Evolutionary conservation across 164 flowering plant genomes (phyloP), one percentile per base, ranked within the genome.

Genomic region (Buxus sempervirens): DNA sequence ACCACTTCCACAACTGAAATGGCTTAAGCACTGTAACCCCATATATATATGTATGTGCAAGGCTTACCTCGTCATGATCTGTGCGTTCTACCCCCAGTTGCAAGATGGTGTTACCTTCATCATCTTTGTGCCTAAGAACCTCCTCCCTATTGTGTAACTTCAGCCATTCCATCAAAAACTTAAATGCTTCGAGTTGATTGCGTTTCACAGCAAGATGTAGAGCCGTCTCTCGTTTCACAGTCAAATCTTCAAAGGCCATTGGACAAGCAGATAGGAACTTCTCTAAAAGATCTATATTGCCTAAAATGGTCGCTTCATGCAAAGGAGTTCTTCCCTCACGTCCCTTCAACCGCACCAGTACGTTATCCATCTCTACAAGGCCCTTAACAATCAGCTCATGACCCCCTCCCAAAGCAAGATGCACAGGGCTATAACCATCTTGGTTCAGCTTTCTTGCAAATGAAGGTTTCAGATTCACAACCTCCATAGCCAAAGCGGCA

Each of bases 361-460:
- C 73, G 0, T 25, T 20, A 15, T 70, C 71, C 24, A 41, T 58
- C 20, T 36, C 16, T 2, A 75, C 21, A 6, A 75, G 24, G 1
- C 27, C 23, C 0, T 49, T 27, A 14, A 63, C 73, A 28, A 59
- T 0, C 3, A 20, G 57, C n/a, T n/a, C n/a, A 1, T 63, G 62
- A 28, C 49, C 58, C 1, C 41, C 54, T 10, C 22, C 61, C 59
- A 72, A 22, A 20, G 82, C 82, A 4, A 74, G 53, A 66, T 74
- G 78, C 21, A 80, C 22, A 24, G 82, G 78, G 38, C 66, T 74
- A 41, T 58, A 63, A 19, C 82, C 80, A 16, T 67, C 56, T 23
- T 9, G 59, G 58, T 77, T 74, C 24, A 45, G 60, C 63, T 77
- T 77, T n/a, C n/a, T n/a, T n/a, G n/a, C n/a, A n/a, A n/a, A n/a